phyloP scores from a whole-genome alignment of 805 yeast genomes.

The Pichia sporocuriosa region DNA sequence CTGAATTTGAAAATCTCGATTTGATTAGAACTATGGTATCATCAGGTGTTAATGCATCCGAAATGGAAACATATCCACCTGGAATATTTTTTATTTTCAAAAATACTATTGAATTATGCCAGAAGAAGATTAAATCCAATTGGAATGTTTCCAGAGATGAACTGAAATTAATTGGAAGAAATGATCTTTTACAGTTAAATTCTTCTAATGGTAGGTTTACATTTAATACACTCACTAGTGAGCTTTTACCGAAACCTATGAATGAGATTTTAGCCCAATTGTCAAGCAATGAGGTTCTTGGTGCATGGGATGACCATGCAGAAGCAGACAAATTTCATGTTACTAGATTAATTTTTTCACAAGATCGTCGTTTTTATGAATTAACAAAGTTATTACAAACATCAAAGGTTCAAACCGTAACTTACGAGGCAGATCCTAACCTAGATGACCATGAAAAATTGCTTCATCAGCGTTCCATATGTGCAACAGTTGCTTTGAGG shows the following conservation, averaged over 20 bases:
- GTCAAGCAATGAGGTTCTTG: slow-evolving; percentile 38
- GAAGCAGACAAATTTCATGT: slow-evolving; percentile 63
- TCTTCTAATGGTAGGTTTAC: slow-evolving; percentile 1
- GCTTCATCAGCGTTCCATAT: slow-evolving; percentile 47
- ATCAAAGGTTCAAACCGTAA: slow-evolving; percentile 53
- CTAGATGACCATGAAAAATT: slow-evolving; percentile 51
- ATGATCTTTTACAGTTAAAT: slow-evolving; percentile 43
- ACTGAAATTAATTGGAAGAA: slow-evolving; percentile 57
- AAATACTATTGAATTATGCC: slow-evolving; percentile 51
- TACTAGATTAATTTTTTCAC: slow-evolving; percentile 65
- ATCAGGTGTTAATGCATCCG: slow-evolving; percentile 42
- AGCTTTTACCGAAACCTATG: slow-evolving; percentile 20
- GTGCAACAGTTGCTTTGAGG: slow-evolving; percentile 56
- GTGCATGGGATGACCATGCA: slow-evolving; percentile 65
- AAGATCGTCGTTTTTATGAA: slow-evolving; percentile 75
- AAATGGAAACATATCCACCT: slow-evolving; percentile 63
- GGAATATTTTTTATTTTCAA: slow-evolving; percentile 65
- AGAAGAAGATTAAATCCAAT: slow-evolving; percentile 42
- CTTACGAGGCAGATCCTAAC: slow-evolving; percentile 33
- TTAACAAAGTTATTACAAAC: slow-evolving; percentile 66
- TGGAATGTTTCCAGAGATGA: slow-evolving; percentile 36
- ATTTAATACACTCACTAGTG: neutral
- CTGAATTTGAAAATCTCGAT: slow-evolving; percentile 43
- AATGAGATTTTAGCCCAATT: slow-evolving; percentile 37
- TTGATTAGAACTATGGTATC: slow-evolving; percentile 59